A percentile compares a stretch with the other conserved stretches of the same genome.
Evolutionary conservation across 1,139 yeast species (phyloP).

Genomic region (Yamadazyma triangularis): DNA sequence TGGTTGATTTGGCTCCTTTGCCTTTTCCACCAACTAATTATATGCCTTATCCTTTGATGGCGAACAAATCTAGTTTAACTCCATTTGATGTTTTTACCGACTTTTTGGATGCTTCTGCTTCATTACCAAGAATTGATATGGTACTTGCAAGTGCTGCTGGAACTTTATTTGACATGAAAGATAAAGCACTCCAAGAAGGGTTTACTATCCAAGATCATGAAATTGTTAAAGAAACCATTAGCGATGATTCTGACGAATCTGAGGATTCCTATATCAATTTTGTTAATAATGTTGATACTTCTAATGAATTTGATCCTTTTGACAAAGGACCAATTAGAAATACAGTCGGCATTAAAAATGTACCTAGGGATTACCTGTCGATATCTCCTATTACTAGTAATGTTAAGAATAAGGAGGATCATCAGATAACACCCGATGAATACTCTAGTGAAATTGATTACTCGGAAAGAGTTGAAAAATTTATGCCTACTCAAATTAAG

Average conservation of each 20-base stretch:
- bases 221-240: constrained; percentile 4
- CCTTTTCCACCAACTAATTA: constrained; percentile 47
- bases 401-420: constrained; percentile 7
- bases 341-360: constrained; percentile 1
- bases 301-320: constrained; percentile 3
- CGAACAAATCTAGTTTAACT: constrained; percentile 31
- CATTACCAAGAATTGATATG: constrained; percentile 42
- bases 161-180: constrained; percentile 33
- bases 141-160: constrained; percentile 50
- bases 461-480: not conserved
- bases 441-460: not conserved
- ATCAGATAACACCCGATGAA: constrained; percentile 1
- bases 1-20: constrained; percentile 36
- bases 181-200: constrained; percentile 33
- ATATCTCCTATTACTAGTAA: constrained; percentile 11
- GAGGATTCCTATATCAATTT: not conserved
- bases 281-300: not conserved
- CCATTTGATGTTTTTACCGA: constrained; percentile 36
- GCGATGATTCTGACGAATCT: not conserved
- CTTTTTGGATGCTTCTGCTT: constrained; percentile 34
- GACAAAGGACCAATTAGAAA: constrained; percentile 1
- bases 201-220: constrained; percentile 19
- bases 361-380: not conserved
- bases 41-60: constrained; percentile 44
- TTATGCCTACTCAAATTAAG: not conserved